Evolutionary conservation across 2,329 filamentous ascomycete species (phyloP), one percentile per base, ranked within the genome.

Genomic region (Colletotrichum tropicicola): DNA sequence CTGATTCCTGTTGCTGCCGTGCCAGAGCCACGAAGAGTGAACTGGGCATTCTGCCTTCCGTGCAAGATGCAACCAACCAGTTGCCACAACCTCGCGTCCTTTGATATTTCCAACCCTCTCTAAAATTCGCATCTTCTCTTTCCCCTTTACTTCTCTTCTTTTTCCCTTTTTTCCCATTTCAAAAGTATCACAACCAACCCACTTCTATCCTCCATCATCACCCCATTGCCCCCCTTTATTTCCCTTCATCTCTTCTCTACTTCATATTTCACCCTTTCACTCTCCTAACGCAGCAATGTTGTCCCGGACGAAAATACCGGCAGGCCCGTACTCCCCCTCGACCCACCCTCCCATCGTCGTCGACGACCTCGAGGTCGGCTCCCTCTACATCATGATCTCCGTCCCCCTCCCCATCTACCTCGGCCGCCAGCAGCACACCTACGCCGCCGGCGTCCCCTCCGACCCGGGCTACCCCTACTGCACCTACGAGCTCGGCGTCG

Each of bases 401-500:
- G 52, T 67, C 10, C 65, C 65, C 5, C 56, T 66, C 6, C 49
- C 61, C 19, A 55, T 66, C 23, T 66, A 55, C 17, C 17, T 56
- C 5, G 65, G 61, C 21, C 48, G 35, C 23, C 43, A 44, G 13
- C 27, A 44, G 3, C 55, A 67, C 51, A 23, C 30, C 13, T 65
- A 67, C 30, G 19, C 55, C 30, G 30, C 32, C 19, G n/a, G 5
- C 3, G 15, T 62, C 5, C 55, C 64, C 6, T 21, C 41, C n/a
- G 64, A 65, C 28, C 58, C 72, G 6, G 61, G 64, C 21, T 53
- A 66, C 6, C 64, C 53, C n/a, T 47, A 32, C 44, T 25, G 28
- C 19, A 62, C 56, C 4, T 67, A 73, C 43, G 69, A 73, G 23
- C 67, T 66, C 10, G 56, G 39, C 19, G 68, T 68, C n/a, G 47